A percentile compares a stretch with the other conserved stretches of the same genome.
These are phyloP conservation scores for Chaetomium olivaceum DNA, from an alignment of 2,329 filamentous ascomycete genomes.

Conservation along the genomic window DNA sequence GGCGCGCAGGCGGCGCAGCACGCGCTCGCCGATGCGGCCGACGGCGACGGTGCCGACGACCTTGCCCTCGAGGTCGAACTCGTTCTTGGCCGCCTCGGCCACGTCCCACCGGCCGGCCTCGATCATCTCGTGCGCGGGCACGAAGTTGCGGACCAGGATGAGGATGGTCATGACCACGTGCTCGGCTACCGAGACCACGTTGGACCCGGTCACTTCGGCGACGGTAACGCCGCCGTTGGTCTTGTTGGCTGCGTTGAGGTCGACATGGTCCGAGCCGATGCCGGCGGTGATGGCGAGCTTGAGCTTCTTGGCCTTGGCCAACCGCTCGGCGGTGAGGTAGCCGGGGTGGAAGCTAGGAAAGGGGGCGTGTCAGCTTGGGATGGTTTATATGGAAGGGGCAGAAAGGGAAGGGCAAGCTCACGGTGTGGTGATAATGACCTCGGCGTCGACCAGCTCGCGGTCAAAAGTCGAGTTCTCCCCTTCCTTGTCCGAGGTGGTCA, in stretches of 20 bases:
- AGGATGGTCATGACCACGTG: slow-evolving; percentile 99
- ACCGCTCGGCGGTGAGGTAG: slow-evolving; percentile 93
- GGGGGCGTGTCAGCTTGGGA: slow-evolving; percentile 7
- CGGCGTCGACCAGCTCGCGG: slow-evolving; percentile 91
- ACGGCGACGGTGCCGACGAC: slow-evolving; percentile 97
- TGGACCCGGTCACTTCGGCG: slow-evolving; percentile 95
- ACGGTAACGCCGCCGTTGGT: slow-evolving; percentile 98
- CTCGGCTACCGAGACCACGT: slow-evolving; percentile 97
- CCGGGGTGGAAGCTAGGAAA: slow-evolving; percentile 85
- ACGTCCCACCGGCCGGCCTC: slow-evolving; percentile 90
- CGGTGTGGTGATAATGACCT: slow-evolving; percentile 99
- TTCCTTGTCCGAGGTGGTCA: slow-evolving; percentile 98
- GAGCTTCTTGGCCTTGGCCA: slow-evolving; percentile 97
- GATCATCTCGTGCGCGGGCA: slow-evolving; percentile 94
- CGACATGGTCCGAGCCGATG: slow-evolving; percentile 98
- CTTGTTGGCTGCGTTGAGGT: slow-evolving; percentile 94
- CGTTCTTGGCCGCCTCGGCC: slow-evolving; percentile 93
- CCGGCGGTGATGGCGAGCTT: slow-evolving; percentile 96
- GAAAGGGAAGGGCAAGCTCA: slow-evolving; percentile 44
- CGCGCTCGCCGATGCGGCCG: slow-evolving; percentile 96
- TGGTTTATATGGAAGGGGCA: neutral
- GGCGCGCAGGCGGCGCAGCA: slow-evolving; percentile 89
- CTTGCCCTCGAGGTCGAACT: slow-evolving; percentile 97
- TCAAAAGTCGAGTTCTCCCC: slow-evolving; percentile 91
- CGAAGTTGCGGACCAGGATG: slow-evolving; percentile 93